Evolutionary conservation across 192 early-diverging fungal genomes (phyloP).

Genomic region (Pecoramyces ruminantium): DNA sequence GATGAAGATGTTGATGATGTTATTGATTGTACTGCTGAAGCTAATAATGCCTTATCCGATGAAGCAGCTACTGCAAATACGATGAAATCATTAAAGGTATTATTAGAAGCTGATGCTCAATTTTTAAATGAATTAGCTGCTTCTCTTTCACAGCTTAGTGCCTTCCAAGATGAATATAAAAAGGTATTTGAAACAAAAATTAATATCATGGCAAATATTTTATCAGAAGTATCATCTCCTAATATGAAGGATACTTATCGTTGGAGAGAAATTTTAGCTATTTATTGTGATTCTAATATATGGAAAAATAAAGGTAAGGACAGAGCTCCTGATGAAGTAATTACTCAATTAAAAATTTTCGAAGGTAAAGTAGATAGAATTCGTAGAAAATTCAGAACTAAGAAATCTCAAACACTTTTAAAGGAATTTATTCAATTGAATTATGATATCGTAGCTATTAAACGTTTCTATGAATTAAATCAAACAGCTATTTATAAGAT

Average conservation of each 20-base stretch:
- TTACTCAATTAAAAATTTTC: constrained; percentile 44
- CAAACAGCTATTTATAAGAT: constrained; percentile 64
- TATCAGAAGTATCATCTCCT: constrained; percentile 45
- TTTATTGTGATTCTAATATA: constrained; percentile 53
- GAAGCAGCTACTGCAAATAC: neutral
- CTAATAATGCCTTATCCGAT: neutral
- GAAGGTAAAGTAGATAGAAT: constrained; percentile 1
- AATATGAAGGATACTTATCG: constrained; percentile 57
- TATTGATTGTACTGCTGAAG: neutral
- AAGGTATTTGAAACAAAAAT: constrained; percentile 33
- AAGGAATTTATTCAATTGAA: constrained; percentile 45
- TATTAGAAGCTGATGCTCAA: neutral
- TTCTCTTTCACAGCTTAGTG: neutral
- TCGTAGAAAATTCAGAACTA: neutral
- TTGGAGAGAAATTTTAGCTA: constrained; percentile 51
- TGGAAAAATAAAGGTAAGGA: constrained; percentile 47
- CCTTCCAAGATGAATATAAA: constrained; percentile 32
- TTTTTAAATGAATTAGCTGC: neutral
- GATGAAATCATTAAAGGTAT: neutral
- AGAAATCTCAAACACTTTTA: constrained; percentile 16
- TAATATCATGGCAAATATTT: constrained; percentile 19
- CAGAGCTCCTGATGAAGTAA: constrained; percentile 25
- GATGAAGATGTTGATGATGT: neutral
- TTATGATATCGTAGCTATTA: constrained; percentile 43
- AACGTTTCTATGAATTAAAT: constrained; percentile 59